Base-by-base conservation (phyloP, 1,284 basidiomycete genomes). In the Microbotryomycetes sp. region DNA sequence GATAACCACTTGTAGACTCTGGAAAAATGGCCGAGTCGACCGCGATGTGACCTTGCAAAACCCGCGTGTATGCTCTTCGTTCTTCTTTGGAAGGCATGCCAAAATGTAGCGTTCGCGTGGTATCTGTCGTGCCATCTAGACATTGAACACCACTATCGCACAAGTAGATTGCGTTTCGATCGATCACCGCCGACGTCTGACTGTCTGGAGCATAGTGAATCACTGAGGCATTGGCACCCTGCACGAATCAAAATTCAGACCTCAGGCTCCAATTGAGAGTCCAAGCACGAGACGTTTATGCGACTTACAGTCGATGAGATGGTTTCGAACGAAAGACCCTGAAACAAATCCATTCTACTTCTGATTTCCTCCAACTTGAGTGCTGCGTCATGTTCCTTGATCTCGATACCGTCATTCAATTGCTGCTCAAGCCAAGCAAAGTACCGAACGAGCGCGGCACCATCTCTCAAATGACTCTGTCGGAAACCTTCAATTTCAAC, bases 41-140 rank as follows among this genome's bases (percentile, higher is more conserved):
- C 1, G 88, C 84, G 64, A 98, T 96, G 74, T 97, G 91, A n/a
- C 94, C 94, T 78, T 98, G 93, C 52, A 98, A 79, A 1, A 98
- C 96, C 19, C 92, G 82, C 0, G 94, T 97, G 72, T 92, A 96
- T 0, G 90, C 87, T 0, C 89, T 83, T 67, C 85, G 89, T 77
- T 97, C 89, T 70, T 91, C 86, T 0, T 80, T 79, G 1, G 84
- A 85, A 0, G 94, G 92, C 1, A 80, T 84, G 31, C 92, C 92
- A 74, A 97, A 97, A 75, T 97, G 93, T 86, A 91, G 73, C 19
- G 70, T 66, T 2, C 63, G 49, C 16, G 63, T 60, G 25, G 56
- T 61, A 14, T 97, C 96, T 1, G 94, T 98, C 0, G 94, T 98
- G 14, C 93, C 93, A 71, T 97, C 92, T 30, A 84, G 77, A 76